These are phyloP conservation scores for Acanthamoeba castellanii DNA, from an alignment of 208 protist genomes.

Conservation along the genomic window DNA sequence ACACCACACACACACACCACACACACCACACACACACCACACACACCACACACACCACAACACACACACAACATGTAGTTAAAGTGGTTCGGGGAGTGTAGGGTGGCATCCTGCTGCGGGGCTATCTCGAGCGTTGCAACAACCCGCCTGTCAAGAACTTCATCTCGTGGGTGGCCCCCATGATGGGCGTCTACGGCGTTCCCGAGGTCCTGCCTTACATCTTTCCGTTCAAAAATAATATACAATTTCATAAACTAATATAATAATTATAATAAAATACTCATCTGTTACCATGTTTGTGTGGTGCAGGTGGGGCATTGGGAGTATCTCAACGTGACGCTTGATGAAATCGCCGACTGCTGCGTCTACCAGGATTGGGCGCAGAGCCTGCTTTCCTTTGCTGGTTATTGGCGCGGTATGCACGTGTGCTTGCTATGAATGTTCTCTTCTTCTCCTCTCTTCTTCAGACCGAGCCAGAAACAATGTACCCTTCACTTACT, in stretches of 20 bases:
- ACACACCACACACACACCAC: not conserved
- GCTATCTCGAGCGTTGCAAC: conserved; percentile 77
- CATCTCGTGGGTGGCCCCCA: conserved; percentile 72
- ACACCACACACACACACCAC: not conserved
- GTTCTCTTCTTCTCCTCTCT: not conserved
- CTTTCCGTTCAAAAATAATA: not conserved
- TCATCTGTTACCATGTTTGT: no score
- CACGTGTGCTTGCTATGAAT: no score
- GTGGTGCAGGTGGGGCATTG: not conserved
- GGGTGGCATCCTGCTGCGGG: conserved; percentile 68
- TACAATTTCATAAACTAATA: no score
- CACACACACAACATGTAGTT: no score
- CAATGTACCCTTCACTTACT: not conserved
- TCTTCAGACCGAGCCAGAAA: not conserved
- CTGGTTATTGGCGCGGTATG: conserved; percentile 67
- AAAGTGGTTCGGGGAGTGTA: no score
- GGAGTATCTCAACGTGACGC: conserved; percentile 26
- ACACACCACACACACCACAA: no score
- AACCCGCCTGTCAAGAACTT: conserved; percentile 69
- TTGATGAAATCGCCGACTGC: conserved; percentile 61
- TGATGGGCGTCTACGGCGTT: conserved; percentile 75
- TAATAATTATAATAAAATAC: no score
- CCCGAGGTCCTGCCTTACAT: not conserved
- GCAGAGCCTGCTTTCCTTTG: conserved; percentile 43
- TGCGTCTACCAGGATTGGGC: conserved; percentile 65